Evolutionary conservation across 2,329 filamentous ascomycete genomes (phyloP).

Genomic region (Sclerotinia spermophila): DNA sequence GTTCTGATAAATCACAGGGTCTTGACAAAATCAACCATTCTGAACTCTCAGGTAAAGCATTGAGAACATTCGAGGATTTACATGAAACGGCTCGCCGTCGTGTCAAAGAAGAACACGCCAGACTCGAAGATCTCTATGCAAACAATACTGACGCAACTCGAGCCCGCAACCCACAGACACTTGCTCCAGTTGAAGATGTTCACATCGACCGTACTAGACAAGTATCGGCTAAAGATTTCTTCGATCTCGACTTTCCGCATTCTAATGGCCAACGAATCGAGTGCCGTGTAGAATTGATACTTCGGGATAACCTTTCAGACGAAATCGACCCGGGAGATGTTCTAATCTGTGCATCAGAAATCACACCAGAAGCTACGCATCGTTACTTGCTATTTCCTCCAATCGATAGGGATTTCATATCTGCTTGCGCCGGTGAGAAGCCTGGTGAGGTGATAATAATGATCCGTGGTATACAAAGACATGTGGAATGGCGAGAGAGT

Average conservation of each 20-base stretch:
- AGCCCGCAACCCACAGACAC: slow-evolving; percentile 72
- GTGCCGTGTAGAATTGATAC: slow-evolving; percentile 82
- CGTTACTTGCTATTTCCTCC: slow-evolving; percentile 90
- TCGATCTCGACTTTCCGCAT: slow-evolving; percentile 79
- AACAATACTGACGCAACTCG: slow-evolving; percentile 76
- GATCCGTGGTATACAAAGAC: slow-evolving; percentile 68
- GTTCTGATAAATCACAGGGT: slow-evolving; percentile 24
- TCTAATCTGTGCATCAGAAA: slow-evolving; percentile 72
- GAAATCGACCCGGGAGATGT: slow-evolving; percentile 71
- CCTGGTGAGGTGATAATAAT: slow-evolving; percentile 77
- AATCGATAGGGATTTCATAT: slow-evolving; percentile 67
- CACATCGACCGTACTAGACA: slow-evolving; percentile 72
- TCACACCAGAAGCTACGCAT: slow-evolving; percentile 76
- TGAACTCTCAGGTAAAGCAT: slow-evolving; percentile 39
- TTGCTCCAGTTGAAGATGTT: slow-evolving; percentile 67
- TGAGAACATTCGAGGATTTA: slow-evolving; percentile 57
- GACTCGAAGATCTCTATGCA: slow-evolving; percentile 82
- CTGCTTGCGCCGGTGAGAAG: slow-evolving; percentile 71
- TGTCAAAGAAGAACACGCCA: slow-evolving; percentile 67
- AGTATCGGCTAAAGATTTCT: slow-evolving; percentile 86
- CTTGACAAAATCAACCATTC: slow-evolving; percentile 40
- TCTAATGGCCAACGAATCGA: slow-evolving; percentile 87
- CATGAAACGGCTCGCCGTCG: slow-evolving; percentile 73
- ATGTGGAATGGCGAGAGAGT: slow-evolving; percentile 77
- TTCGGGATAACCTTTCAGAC: slow-evolving; percentile 73